Evolutionary conservation across 176 grass and related monocot species (phyloP), one percentile per base, ranked within the genome.

Genomic region (Pharus latifolius): DNA sequence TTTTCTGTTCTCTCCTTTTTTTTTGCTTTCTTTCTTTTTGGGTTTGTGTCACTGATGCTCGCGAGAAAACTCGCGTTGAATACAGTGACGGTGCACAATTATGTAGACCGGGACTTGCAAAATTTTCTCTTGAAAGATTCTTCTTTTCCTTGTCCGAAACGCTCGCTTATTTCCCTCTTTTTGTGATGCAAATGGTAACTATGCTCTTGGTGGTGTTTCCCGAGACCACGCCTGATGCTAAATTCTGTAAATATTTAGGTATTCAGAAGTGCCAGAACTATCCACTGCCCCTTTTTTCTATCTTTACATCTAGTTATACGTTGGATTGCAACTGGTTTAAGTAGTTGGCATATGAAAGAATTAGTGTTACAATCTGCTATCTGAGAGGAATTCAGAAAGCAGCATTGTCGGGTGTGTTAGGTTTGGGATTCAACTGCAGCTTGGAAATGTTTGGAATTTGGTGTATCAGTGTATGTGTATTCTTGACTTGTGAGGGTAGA

Each of bases 321-420:
- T 51, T 19, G 49, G 15, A 6, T 32, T 51, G 34, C 60, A 75
- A 63, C 55, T 80, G 54, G 37, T 69, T 74, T 26, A 38, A 48
- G 55, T 69, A 3, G 55, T 75, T 80, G 76, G 23, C 76, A 85
- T 56, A 38, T 56, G 70, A 75, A 60, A 20, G 29, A 56, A 47
- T n/a, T 70, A 63, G 40, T 26, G 23, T 5, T 23, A 77, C 58
- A 28, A 47, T 43, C 41, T 61, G 4, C 46, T 69, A 40, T 61
- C 74, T 77, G 65, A 37, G 55, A 55, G 27, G 20, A 54, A 46
- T n/a, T n/a, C n/a, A n/a, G n/a, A n/a, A n/a, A n/a, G n/a, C n/a
- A n/a, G n/a, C n/a, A n/a, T n/a, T n/a, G n/a, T n/a, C 49, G 47
- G 29, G 22, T 77, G 56, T 43, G 54, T 62, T 17, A 38, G 63